Base-by-base conservation (phyloP, 2,329 filamentous ascomycete species). In the Epichloe sibirici region DNA sequence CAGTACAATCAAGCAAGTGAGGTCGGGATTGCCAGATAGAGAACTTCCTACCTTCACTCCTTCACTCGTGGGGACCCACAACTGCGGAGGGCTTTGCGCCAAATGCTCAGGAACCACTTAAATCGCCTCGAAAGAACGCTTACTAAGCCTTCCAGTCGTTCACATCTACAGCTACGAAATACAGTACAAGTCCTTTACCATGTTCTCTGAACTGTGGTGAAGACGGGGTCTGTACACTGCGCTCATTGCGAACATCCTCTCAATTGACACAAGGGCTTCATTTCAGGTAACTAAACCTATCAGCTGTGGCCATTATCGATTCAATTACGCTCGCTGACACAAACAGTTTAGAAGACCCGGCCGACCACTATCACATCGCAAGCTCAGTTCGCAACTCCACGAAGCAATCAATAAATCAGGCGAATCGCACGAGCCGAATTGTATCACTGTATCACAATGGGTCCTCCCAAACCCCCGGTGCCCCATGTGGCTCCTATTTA, bases 401-500 rank as follows among this genome's bases (percentile, higher is more conserved):
- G 12, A 40, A 47, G 42, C 31, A 28, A 35, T 12, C 13, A 17
- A 47, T n/a, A 31, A n/a, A 25, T 31, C 37, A 15, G 13, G 37
- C 11, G 23, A 34, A 34, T 25, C 37, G 28, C 52, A 42, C n/a
- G 28, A 46, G 35, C 21, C 35, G 21, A 28, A 35, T 8, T 9
- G 9, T 35, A 40, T 42, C 43, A 17, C 5, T 42, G 21, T 21
- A 44, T 23, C 40, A 57, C 49, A 53, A 66, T 64, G 59, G 66
- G 66, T 11, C 66, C 66, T 40, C 67, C 66, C 13, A 71, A 67
- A 58, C 69, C 69, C 49, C 70, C 71, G 1, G 63, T 70, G 61
- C 73, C 76, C 57, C 75, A 76, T 59, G 76, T 77, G 56, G 72
- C 73, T 40, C 69, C 70, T 49, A 66, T 95, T 59, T 95, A 97